A percentile compares a stretch with the other conserved stretches of the same genome.
These are phyloP conservation scores for Cubamyces sp. DNA, from an alignment of 768 basidiomycete genomes.

Conservation along the genomic window DNA sequence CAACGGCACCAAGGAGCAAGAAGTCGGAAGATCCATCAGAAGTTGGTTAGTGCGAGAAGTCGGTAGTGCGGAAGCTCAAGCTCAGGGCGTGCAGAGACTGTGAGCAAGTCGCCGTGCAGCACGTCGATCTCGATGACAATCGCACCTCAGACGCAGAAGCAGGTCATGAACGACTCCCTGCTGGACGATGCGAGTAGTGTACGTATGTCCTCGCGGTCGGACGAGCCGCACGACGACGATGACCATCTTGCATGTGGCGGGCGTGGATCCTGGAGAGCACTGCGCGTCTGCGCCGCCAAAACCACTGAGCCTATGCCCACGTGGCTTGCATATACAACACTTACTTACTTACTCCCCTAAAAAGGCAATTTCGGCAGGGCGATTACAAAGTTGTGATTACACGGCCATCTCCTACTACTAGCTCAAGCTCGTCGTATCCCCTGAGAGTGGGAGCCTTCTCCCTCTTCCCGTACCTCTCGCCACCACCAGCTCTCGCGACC, in stretches of 20 bases:
- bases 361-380: neutral
- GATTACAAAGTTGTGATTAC: neutral
- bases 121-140: neutral
- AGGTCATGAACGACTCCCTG: too few relatives aligned
- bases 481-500: neutral
- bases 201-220: too few relatives aligned
- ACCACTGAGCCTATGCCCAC: neutral
- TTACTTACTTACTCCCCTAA: neutral
- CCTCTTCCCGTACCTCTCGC: neutral
- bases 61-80: too few relatives aligned
- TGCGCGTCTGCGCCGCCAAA: neutral
- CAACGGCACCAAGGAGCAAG: neutral
- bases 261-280: neutral
- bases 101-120: neutral
- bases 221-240: neutral
- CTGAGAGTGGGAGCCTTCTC: neutral
- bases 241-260: neutral
- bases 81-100: too few relatives aligned
- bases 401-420: neutral
- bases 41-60: neutral
- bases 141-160: neutral
- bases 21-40: slow-evolving; percentile 1
- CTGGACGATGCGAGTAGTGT: too few relatives aligned
- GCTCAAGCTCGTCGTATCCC: neutral
- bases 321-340: neutral